Evolutionary conservation across 164 flowering plant genomes (phyloP), one percentile per base, ranked within the genome.

Genomic region (Warburgia ugandensis): DNA sequence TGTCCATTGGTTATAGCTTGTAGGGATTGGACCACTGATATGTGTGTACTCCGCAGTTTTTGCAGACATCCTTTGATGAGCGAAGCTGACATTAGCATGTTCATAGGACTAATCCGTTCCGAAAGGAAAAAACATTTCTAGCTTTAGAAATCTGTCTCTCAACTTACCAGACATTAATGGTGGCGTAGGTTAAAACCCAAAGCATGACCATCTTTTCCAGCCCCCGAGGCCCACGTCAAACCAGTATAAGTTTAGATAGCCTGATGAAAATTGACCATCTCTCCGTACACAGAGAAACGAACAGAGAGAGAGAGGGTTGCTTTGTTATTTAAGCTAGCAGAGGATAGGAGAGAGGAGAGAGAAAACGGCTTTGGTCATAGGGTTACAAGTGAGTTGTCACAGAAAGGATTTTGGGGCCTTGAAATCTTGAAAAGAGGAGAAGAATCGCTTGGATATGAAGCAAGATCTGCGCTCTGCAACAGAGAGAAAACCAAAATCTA

Each of bases 371-470:
- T 8, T 16, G 5, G 14, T 1, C 14, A 14, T 14, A 16, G 41
- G 41, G 14, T 20, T 37, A 14, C n/a, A 30, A 48, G 48, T 36
- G 65, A 43, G 46, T 55, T 50, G 61, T 50, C 61, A 56, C 45
- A 29, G 40, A 25, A 21, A 26, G 21, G n/a, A 17, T 20, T 10
- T 36, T 29, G 30, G 48, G 13, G 23, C 26, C 33, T 55, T 30
- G 63, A 52, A 46, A 50, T 22, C n/a, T 49, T 54, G 60, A 48
- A 30, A 49, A 47, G 61, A 69, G 36, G 7, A 56, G 50, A 39
- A 62, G 59, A 40, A 66, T 70, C 68, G 13, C 74, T 66, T 62
- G 63, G 44, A 26, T 41, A 32, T 25, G 45, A 70, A 66, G 70
- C 63, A 63, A 72, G 27, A 56, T 65, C 55, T 50, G 39, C n/a